A percentile compares a stretch with the other conserved stretches of the same genome.
Conservation (phyloP, 495 filamentous ascomycete species). For the Aspergillus sclerotioniger region DNA sequence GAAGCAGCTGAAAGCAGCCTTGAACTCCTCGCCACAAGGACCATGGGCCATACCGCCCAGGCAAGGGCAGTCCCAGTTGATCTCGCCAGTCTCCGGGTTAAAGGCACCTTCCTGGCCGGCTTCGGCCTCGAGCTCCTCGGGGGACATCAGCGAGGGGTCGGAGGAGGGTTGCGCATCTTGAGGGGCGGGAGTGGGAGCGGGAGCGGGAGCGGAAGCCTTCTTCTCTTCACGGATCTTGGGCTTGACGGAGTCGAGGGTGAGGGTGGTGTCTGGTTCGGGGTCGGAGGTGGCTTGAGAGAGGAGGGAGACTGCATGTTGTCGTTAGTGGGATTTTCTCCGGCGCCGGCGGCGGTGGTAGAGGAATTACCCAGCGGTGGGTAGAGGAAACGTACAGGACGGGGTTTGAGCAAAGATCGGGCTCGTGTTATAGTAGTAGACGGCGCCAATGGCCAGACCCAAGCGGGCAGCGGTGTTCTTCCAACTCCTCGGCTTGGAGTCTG, state of each 20-base stretch:
- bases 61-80: slow-evolving; percentile 99
- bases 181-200: slow-evolving; percentile 7
- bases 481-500: slow-evolving; percentile 62
- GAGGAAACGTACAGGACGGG: slow-evolving; percentile 61
- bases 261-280: slow-evolving; percentile 29
- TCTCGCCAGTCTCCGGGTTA: slow-evolving; percentile 97
- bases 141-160: slow-evolving; percentile 23
- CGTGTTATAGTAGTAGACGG: slow-evolving; percentile 93
- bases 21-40: slow-evolving; percentile 93
- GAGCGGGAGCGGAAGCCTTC: slow-evolving; percentile 13
- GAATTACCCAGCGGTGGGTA: neutral
- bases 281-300: slow-evolving; percentile 25
- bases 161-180: slow-evolving; percentile 12
- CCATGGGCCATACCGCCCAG: slow-evolving; percentile 96
- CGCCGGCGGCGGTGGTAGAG: neutral
- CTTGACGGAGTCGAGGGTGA: slow-evolving; percentile 48
- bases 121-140: slow-evolving; percentile 71
- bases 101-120: slow-evolving; percentile 85
- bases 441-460: slow-evolving; percentile 71
- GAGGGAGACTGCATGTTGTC: slow-evolving; percentile 33
- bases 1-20: slow-evolving; percentile 94
- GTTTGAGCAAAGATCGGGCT: slow-evolving; percentile 83
- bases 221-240: slow-evolving; percentile 40
- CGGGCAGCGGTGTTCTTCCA: slow-evolving; percentile 77
- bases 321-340: slow-evolving; percentile 6